These are phyloP conservation scores for Xerocomus amazonicus DNA, from an alignment of 1,284 basidiomycete species.

Conservation along the genomic window DNA sequence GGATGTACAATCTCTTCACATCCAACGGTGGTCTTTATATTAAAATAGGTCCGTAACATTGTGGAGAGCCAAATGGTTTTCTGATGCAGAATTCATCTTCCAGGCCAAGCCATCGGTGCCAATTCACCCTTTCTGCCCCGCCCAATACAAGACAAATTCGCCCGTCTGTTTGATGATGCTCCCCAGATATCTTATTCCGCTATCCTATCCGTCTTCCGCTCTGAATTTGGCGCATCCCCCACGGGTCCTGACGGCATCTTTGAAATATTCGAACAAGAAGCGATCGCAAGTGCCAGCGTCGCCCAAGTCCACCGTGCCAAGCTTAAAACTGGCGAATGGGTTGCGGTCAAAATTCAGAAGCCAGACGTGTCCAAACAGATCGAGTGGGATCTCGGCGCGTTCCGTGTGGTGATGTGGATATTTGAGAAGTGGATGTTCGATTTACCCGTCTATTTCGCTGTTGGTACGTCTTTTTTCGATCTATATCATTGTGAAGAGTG, in stretches of 20 bases:
- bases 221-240: constrained; percentile 67
- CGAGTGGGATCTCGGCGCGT: constrained; percentile 75
- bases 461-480: constrained; percentile 42
- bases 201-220: constrained; percentile 64
- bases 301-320: constrained; percentile 86
- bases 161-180: constrained; percentile 80
- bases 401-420: constrained; percentile 66
- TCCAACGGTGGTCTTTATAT: constrained; percentile 86
- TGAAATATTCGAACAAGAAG: constrained; percentile 67
- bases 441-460: constrained; percentile 71
- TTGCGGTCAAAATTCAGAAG: constrained; percentile 92
- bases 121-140: constrained; percentile 81
- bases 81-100: background rate
- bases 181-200: constrained; percentile 75
- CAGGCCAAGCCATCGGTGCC: constrained; percentile 75
- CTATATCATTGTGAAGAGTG: background rate
- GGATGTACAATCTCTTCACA: constrained; percentile 72
- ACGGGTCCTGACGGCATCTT: constrained; percentile 71
- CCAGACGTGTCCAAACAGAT: constrained; percentile 83
- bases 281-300: constrained; percentile 83
- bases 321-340: constrained; percentile 59
- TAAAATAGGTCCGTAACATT: constrained; percentile 65
- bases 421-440: constrained; percentile 75
- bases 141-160: constrained; percentile 79
- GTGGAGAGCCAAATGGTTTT: background rate